phyloP scores from a whole-genome alignment of 108 stramenopile species.

The Poteriospumella lacustris region DNA sequence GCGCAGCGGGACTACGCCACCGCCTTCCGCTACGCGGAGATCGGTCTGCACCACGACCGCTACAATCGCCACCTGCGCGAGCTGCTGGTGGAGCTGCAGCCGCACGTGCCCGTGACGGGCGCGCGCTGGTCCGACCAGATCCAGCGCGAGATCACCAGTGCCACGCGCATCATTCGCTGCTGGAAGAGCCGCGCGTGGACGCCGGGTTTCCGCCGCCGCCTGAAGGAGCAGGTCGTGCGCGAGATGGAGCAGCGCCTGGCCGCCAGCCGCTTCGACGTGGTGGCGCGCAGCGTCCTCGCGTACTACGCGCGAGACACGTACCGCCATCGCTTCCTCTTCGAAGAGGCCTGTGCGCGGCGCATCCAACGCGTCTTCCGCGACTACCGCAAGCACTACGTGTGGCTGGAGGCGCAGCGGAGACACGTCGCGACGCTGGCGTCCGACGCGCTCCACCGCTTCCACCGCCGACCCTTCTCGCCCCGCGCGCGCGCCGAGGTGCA shows the following conservation, averaged over 20 bases:
- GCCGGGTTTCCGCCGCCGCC: background rate
- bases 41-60: background rate
- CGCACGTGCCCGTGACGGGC: too few species aligned
- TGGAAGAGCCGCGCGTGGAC: background rate
- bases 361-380: constrained; percentile 11
- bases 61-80: background rate
- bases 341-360: background rate
- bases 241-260: background rate
- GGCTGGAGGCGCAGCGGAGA: background rate
- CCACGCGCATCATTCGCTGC: background rate
- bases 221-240: background rate
- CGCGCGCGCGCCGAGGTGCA: too few species aligned
- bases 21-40: constrained; percentile 11
- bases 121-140: background rate
- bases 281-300: background rate
- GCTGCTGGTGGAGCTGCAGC: background rate
- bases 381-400: background rate
- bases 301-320: constrained; percentile 1
- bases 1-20: background rate
- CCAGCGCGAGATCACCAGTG: background rate
- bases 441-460: too few species aligned
- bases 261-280: background rate
- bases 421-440: too few species aligned
- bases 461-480: too few species aligned
- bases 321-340: background rate